Conservation (phyloP, 2,329 filamentous ascomycete species). For the Colletotrichum truncatum region DNA sequence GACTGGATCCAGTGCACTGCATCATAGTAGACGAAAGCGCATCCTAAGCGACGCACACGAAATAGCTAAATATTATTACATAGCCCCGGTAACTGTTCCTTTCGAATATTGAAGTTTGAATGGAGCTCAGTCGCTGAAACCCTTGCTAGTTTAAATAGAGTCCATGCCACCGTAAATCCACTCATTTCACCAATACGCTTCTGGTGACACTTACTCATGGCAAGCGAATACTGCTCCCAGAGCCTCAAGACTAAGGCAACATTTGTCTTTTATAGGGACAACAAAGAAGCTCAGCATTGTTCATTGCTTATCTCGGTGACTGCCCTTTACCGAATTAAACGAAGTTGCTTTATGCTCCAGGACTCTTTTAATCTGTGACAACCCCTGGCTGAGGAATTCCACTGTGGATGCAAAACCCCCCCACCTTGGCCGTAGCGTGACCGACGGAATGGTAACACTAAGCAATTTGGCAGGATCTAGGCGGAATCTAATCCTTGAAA, state of each 20-base stretch:
- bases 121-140: neutral
- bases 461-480: conserved; percentile 18
- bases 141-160: neutral
- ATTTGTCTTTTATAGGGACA: too few relatives aligned
- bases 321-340: neutral
- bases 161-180: neutral
- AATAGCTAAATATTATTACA: too few relatives aligned
- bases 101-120: neutral
- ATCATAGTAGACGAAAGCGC: too few relatives aligned
- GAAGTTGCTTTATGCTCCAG: conserved; percentile 10
- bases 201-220: too few relatives aligned
- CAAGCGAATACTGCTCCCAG: too few relatives aligned
- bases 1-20: too few relatives aligned
- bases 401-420: neutral
- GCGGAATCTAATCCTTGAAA: neutral
- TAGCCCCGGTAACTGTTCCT: too few relatives aligned
- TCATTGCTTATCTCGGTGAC: neutral
- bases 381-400: neutral
- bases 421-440: conserved; percentile 7
- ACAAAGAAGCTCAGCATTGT: too few relatives aligned
- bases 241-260: too few relatives aligned
- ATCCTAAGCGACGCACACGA: too few relatives aligned
- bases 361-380: neutral
- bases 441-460: conserved; percentile 18
- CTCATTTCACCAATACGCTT: neutral